Evolutionary conservation across 2,329 filamentous ascomycete genomes (phyloP).

Genomic region (Clarireedia hainanense): DNA sequence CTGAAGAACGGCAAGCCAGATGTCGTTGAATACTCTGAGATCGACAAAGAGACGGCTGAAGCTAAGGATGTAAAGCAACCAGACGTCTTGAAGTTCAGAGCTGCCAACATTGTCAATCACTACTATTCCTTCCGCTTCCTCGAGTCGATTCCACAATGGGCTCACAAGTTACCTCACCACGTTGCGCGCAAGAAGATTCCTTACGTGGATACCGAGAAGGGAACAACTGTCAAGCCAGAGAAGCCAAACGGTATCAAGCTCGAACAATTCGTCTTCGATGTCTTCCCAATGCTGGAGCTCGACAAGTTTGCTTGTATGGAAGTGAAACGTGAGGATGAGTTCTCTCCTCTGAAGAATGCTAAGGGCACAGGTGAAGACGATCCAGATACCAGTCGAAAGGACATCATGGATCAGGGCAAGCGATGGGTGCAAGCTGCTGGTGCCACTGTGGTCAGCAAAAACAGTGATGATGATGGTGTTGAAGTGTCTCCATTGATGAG

Average conservation of each 20-base stretch:
- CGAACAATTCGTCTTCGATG: constrained; percentile 98
- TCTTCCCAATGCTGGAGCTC: constrained; percentile 82
- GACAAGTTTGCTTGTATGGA: constrained; percentile 93
- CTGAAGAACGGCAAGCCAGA: constrained; percentile 94
- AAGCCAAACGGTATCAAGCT: constrained; percentile 98
- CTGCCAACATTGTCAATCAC: constrained; percentile 99
- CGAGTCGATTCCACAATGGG: constrained; percentile 81
- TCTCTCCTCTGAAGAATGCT: constrained; percentile 92
- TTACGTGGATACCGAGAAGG: constrained; percentile 65
- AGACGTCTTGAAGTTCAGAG: constrained; percentile 85
- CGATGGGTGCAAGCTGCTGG: constrained; percentile 79
- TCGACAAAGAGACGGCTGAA: constrained; percentile 80
- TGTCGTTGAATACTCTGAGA: constrained; percentile 98
- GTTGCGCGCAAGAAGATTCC: constrained; percentile 98
- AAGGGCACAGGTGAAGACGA: constrained; percentile 84
- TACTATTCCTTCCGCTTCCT: constrained; percentile 97
- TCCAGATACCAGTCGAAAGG: constrained; percentile 81
- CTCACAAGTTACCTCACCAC: constrained; percentile 83
- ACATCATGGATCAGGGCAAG: constrained; percentile 85
- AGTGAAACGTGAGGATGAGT: constrained; percentile 94
- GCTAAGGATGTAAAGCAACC: constrained; percentile 76
- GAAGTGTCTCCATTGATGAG: constrained; percentile 91
- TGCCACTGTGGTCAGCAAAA: constrained; percentile 61
- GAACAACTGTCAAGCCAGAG: constrained; percentile 78
- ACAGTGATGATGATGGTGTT: constrained; percentile 56